A percentile compares a stretch with the other conserved stretches of the same genome.
These are phyloP conservation scores for Boletus reticulatus DNA, from an alignment of 768 basidiomycete species.

Conservation along the genomic window DNA sequence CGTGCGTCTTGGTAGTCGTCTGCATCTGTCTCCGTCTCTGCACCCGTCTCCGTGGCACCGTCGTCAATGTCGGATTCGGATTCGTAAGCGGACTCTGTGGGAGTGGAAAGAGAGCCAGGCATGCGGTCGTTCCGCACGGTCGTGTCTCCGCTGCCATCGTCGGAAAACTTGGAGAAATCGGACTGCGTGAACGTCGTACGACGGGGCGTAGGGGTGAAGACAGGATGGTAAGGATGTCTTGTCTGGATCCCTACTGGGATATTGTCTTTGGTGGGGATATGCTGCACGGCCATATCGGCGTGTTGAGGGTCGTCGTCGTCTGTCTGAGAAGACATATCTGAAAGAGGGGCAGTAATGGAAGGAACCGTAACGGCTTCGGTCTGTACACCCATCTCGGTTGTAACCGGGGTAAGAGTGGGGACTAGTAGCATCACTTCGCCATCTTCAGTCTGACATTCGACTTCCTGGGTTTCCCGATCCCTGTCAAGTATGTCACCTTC, in stretches of 20 bases:
- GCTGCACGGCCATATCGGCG: constrained; percentile 50
- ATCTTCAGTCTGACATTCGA: constrained; percentile 64
- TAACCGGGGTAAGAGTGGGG: constrained; percentile 29
- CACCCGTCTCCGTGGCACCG: constrained; percentile 57
- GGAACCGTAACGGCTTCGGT: constrained; percentile 28
- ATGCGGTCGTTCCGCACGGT: constrained; percentile 33
- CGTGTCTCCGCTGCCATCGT: constrained; percentile 35
- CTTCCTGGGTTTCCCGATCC: constrained; percentile 58
- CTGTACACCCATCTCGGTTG: constrained; percentile 42
- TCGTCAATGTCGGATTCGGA: constrained; percentile 46
- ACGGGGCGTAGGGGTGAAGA: constrained; percentile 29
- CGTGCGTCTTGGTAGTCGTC: constrained; percentile 79
- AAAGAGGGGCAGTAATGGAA: constrained; percentile 12
- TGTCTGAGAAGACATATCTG: constrained; percentile 48
- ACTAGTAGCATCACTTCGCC: constrained; percentile 31
- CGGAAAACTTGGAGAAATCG: constrained; percentile 37
- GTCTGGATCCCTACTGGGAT: constrained; percentile 41
- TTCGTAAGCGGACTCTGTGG: constrained; percentile 36
- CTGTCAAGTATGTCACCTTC: constrained; percentile 37
- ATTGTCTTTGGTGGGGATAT: constrained; percentile 32
- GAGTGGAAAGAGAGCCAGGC: constrained; percentile 20
- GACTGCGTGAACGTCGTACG: constrained; percentile 49
- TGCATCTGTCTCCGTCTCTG: constrained; percentile 63
- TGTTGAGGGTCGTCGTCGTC: constrained; percentile 36
- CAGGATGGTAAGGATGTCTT: constrained; percentile 18